phyloP scores from a whole-genome alignment of 2,329 filamentous ascomycete genomes.

The Xylaria sp. region DNA sequence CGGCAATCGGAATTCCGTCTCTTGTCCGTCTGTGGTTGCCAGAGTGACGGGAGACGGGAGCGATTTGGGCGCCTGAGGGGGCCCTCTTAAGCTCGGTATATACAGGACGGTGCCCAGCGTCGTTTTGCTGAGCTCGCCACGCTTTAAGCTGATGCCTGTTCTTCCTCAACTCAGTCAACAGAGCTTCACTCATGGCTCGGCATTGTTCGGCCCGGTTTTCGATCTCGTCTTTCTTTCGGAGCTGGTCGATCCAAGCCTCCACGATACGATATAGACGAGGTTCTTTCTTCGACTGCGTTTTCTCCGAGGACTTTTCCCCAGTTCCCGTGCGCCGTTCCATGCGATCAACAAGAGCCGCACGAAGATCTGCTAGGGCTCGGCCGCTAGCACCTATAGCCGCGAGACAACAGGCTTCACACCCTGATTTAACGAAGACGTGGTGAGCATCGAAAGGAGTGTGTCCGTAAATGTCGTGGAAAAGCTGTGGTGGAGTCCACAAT shows the following conservation, averaged over 20 bases:
- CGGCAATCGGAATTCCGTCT: slow-evolving; percentile 45
- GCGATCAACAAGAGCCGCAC: slow-evolving; percentile 57
- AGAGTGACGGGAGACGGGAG: slow-evolving; percentile 26
- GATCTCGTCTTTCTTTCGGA: slow-evolving; percentile 35
- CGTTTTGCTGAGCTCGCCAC: slow-evolving; percentile 39
- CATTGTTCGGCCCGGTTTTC: slow-evolving; percentile 39
- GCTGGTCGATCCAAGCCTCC: slow-evolving; percentile 57
- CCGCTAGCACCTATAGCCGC: slow-evolving; percentile 59
- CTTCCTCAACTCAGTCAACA: slow-evolving; percentile 40
- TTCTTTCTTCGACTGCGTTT: slow-evolving; percentile 3
- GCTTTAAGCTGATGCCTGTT: slow-evolving; percentile 36
- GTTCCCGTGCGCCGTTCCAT: slow-evolving; percentile 38
- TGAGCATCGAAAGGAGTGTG: slow-evolving; percentile 46
- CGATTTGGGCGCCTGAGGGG: slow-evolving; percentile 21
- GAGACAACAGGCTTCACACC: slow-evolving; percentile 66
- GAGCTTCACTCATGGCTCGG: slow-evolving; percentile 38
- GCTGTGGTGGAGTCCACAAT: slow-evolving; percentile 54
- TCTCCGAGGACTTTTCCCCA: no score
- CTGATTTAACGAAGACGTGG: slow-evolving; percentile 48
- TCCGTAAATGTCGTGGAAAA: slow-evolving; percentile 53
- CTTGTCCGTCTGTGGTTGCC: slow-evolving; percentile 39
- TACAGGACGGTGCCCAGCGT: slow-evolving; percentile 14
- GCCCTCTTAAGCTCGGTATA: slow-evolving; percentile 42
- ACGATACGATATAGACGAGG: slow-evolving; percentile 56
- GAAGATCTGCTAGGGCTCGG: slow-evolving; percentile 57